Conservation (phyloP, 2,329 filamentous ascomycete species). For the Raffaelea albimanens region DNA sequence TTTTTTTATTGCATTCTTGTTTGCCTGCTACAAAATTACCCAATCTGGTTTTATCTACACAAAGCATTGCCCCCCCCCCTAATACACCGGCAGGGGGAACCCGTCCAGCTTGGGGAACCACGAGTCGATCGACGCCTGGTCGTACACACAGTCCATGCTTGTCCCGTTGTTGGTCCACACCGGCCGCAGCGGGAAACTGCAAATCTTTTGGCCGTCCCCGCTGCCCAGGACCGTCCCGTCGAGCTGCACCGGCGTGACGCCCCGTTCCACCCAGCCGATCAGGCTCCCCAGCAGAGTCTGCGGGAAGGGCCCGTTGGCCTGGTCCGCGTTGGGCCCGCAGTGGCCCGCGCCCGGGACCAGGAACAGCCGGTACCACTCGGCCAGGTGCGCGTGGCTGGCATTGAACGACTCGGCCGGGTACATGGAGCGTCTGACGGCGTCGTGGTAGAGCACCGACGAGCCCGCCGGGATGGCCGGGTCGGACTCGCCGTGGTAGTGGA, state of each 20-base stretch:
- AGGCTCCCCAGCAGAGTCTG: constrained; percentile 12
- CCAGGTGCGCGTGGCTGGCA: constrained; percentile 28
- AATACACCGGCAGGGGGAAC: constrained; percentile 11
- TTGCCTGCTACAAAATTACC: too few species aligned
- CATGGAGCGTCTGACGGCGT: constrained; percentile 42
- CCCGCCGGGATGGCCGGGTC: constrained; percentile 36
- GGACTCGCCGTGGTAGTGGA: constrained; percentile 43
- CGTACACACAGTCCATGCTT: constrained; percentile 8
- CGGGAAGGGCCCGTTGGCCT: constrained; percentile 32
- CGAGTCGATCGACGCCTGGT: constrained; percentile 10
- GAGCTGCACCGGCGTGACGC: background rate
- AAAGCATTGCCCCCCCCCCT: too few species aligned
- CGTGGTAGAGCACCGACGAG: constrained; percentile 28
- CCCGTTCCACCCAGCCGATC: constrained; percentile 36
- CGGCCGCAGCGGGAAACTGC: constrained; percentile 1
- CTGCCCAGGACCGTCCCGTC: too few species aligned
- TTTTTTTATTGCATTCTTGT: too few species aligned
- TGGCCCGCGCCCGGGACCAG: constrained; percentile 42
- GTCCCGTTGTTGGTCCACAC: background rate
- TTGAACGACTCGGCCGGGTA: constrained; percentile 9
- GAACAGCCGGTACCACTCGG: constrained; percentile 19
- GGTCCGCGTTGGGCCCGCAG: constrained; percentile 38
- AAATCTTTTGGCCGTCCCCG: background rate
- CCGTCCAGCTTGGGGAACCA: constrained; percentile 10
- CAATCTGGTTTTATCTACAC: too few species aligned